Evolutionary conservation across 2,329 filamentous ascomycete genomes (phyloP).

Genomic region (Hypoxylon sp.): DNA sequence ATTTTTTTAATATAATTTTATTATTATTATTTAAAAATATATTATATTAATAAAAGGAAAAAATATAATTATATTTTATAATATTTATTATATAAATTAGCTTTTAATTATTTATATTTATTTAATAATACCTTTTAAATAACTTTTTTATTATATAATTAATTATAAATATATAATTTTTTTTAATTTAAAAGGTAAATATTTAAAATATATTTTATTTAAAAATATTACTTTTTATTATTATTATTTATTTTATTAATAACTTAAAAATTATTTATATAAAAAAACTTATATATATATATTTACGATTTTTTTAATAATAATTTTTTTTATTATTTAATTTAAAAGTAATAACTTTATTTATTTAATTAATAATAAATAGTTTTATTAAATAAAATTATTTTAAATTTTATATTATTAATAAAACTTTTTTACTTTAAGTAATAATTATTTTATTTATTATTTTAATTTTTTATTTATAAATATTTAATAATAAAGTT

Average conservation of each 20-base stretch:
- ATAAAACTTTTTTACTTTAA: background rate
- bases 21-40: background rate
- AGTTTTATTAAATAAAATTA: background rate
- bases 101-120: background rate
- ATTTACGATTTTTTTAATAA: too few relatives aligned
- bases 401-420: background rate
- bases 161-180: background rate
- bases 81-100: background rate
- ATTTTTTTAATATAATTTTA: background rate
- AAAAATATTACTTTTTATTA: background rate
- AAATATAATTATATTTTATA: background rate
- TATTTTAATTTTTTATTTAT: background rate
- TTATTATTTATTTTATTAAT: too few relatives aligned
- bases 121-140: background rate
- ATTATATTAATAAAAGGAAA: background rate
- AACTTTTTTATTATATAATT: background rate
- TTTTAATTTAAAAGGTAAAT: background rate
- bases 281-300: too few relatives aligned
- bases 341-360: too few relatives aligned
- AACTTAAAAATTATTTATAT: too few relatives aligned
- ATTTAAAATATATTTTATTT: background rate
- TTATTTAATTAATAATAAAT: background rate
- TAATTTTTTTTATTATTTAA: too few relatives aligned
- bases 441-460: background rate
- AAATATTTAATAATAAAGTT: background rate